Conservation (phyloP, 257 asterid species). For the Solanum ahanhuiri region DNA sequence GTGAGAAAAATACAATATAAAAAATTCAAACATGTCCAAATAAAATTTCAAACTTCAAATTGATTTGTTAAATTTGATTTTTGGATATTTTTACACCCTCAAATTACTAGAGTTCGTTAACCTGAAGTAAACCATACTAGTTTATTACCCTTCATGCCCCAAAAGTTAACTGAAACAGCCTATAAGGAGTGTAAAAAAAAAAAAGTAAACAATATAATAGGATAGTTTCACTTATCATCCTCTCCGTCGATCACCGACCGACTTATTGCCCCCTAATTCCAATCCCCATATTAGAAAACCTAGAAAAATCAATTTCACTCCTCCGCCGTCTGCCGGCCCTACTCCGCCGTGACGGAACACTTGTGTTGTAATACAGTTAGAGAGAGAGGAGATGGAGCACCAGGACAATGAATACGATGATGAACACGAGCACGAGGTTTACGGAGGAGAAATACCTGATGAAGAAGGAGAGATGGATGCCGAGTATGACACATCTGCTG, state of each 20-base stretch:
- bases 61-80: not conserved
- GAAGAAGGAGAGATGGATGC: constrained; percentile 15
- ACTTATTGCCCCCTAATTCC: not conserved
- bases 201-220: not conserved
- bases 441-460: constrained; percentile 11
- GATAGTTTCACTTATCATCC: not conserved
- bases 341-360: not conserved
- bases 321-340: not conserved
- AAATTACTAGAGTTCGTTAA: not conserved
- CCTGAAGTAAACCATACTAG: not conserved
- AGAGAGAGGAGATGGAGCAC: not conserved
- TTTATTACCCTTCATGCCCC: not conserved
- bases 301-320: not conserved
- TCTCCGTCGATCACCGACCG: constrained; percentile 5
- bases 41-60: too few species aligned
- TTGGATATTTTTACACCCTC: not conserved
- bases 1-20: not conserved
- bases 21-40: not conserved
- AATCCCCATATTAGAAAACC: not conserved
- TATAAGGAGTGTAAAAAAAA: not conserved
- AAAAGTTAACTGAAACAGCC: not conserved
- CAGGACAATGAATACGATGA: not conserved
- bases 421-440: constrained; percentile 9
- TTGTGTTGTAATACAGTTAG: not conserved
- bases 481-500: constrained; percentile 1